Percentiles rank a stretch among this genome's conserved stretches.
phyloP scores from a whole-genome alignment of 805 yeast species.

The Komagataella ulmi region DNA sequence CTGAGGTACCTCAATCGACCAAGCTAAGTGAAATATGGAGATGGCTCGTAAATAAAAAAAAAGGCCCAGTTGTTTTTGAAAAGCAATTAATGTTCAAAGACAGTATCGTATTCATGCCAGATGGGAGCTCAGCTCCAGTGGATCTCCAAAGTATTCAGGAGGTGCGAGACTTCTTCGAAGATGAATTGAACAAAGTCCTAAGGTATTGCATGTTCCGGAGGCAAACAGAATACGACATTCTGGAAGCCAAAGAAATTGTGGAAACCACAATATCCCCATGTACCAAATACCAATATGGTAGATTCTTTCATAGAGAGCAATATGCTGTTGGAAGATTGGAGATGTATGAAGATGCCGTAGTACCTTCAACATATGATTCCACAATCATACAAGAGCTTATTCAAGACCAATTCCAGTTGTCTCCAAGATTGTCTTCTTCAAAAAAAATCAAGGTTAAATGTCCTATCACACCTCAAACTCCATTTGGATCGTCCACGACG shows the following conservation, averaged over 20 bases:
- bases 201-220: neutral
- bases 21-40: neutral
- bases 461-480: neutral
- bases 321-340: neutral
- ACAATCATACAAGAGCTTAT: neutral
- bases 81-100: neutral
- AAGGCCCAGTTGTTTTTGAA: neutral
- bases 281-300: neutral
- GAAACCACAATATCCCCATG: neutral
- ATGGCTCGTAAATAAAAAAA: neutral
- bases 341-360: neutral
- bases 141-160: neutral
- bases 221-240: neutral
- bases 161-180: neutral
- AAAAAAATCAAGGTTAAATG: neutral
- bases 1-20: neutral
- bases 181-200: neutral
- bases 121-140: neutral
- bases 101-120: neutral
- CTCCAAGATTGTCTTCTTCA: neutral
- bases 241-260: neutral
- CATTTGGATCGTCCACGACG: neutral
- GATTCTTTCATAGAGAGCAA: neutral
- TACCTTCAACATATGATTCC: neutral
- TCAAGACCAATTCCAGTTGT: neutral